Percentiles rank a stretch among this genome's conserved stretches.
phyloP scores from a whole-genome alignment of 2,329 filamentous ascomycete species.

The Colletotrichum somersetense region DNA sequence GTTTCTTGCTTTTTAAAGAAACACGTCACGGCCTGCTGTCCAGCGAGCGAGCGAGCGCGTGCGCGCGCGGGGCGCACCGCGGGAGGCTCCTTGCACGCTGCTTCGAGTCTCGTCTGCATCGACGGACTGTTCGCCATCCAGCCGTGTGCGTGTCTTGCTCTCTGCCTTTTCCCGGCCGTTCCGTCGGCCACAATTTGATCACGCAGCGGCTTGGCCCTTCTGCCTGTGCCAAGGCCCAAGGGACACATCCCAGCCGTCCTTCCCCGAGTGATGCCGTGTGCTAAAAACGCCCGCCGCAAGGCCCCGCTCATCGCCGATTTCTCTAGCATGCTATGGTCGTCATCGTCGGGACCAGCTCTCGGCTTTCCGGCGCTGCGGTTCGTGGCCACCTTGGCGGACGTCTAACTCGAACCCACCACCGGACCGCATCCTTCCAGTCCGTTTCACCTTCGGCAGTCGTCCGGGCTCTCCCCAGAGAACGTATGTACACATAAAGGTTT shows the following conservation, averaged over 20 bases:
- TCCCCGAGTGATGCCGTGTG: background rate
- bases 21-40: background rate
- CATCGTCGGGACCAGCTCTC: background rate
- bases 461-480: background rate
- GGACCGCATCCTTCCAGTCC: background rate
- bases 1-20: background rate
- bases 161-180: background rate
- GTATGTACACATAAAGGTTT: background rate
- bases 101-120: background rate
- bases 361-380: conserved; percentile 8
- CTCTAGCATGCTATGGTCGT: background rate
- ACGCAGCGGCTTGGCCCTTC: background rate
- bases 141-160: background rate
- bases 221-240: background rate
- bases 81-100: background rate
- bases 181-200: background rate
- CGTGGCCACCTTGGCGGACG: background rate
- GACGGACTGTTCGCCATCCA: conserved; percentile 4
- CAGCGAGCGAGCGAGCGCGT: too few species aligned
- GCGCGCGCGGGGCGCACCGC: background rate
- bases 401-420: background rate
- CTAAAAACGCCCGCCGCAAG: background rate
- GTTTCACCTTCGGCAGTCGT: background rate
- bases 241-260: background rate
- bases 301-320: background rate